Base-by-base conservation (phyloP, 306 rosid species). In the Begonia fuchsioides region DNA sequence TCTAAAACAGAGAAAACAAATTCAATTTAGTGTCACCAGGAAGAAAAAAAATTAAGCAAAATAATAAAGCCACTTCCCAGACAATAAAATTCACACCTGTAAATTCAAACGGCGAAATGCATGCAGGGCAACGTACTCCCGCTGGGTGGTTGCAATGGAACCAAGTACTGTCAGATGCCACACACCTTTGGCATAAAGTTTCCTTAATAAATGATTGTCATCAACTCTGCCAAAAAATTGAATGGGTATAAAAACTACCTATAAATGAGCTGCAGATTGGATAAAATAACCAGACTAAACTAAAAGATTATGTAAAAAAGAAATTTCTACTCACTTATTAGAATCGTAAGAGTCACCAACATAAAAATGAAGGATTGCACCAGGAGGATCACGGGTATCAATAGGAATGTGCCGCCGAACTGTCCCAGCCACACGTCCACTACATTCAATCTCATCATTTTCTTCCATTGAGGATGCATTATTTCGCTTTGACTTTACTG, bases 71-170 rank as follows among this genome's bases (percentile, higher is more conserved):
- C 13, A 55, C 51, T 57, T 47, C 51, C 17, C 16, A 61, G 13
- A 51, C 49, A 53, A 51, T 2, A 11, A 35, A 39, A 47, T 38
- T 9, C 19, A 53, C 76, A 90, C 98, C 95, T 90, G 98, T 61
- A 57, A 17, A 79, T 85, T 90, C 62, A 90, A 73, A 52, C 94
- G 95, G 16, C 92, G 98, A 79, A 90, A 90, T 75, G 98, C 98
- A 65, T 90, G 98, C 39, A 90, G 70, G 52, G 95, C 95, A 62
- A 85, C 19, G 38, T 90, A 90, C 64, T 90, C 98, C 50, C 98
- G 68, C 83, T 90, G 98, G 39, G 98, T 90, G 49, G 98, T 90
- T 52, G 98, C 95, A 44, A 85, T 92, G 74, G 98, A 90, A 61
- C 98, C 98, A 39, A 90, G 98, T 55, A 85, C 87, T 12, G 95